Base-by-base conservation (phyloP, 352 stramenopile species). In the Phytophthora europaea region DNA sequence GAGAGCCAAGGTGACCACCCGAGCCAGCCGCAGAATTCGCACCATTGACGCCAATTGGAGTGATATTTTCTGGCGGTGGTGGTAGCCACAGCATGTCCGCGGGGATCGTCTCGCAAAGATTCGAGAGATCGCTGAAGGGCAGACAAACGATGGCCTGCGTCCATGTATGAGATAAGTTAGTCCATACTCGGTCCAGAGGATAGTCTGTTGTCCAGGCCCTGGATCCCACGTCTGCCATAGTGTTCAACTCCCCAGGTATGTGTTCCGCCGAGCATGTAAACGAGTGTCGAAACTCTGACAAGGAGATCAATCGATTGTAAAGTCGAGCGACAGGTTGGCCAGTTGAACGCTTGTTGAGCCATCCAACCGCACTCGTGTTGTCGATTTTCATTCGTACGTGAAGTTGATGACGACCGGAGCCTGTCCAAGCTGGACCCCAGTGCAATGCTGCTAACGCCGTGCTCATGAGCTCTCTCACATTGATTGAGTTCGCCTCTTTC, bases 121-220 rank as follows among this genome's bases (percentile, higher is more conserved):
- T 28, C 28, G n/a, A 67, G 61, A 67, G 61, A 67, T 67, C 23
- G 48, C 54, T 33, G 61, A 40, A 60, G 4, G 33, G 50, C 9
- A 48, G 33, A 1, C 15, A 4, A 28, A 67, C 23, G 1, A 6
- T 5, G 13, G 60, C 40, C 60, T 67, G 60, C 20, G 16, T 23
- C 60, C 60, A 60, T n/a, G n/a, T n/a, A n/a, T 20, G 45, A 51
- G 28, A 67, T 4, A 67, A 36, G 45, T 58, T 36, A 67, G 45
- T 40, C 60, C 48, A 67, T 23, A 40, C 18, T 13, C 4, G 13
- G 33, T 61, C 4, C 8, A 61, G 16, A 8, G 54, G 54, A 26
- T 61, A 12, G 18, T 61, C 55, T 20, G 16, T 5, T 0, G 16
- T 33, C 61, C 61, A 67, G 18, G 34, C 61, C 23, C 61, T 33